Evolutionary conservation across 257 asterid genomes (phyloP), one percentile per base, ranked within the genome.

Genomic region (Ballota nigra): DNA sequence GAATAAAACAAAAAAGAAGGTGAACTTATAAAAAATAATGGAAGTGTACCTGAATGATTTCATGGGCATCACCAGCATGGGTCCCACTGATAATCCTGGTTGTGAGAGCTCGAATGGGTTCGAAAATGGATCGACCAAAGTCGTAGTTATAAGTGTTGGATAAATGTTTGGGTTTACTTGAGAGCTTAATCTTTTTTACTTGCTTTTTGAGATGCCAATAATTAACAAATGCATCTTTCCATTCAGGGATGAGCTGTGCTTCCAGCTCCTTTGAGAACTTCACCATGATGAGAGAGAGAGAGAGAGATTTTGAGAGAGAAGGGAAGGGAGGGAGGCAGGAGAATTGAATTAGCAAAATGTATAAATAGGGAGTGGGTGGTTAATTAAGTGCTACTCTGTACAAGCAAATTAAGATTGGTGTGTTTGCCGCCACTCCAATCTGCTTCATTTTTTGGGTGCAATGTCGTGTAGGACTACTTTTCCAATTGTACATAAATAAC

Each of bases 211-310:
- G 86, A 9, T 69, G 86, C 93, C 97, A 88, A 43, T 90, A 90
- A 40, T 90, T 81, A 3, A 90, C 85, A 69, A 88, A 88, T 0
- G 96, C 97, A 10, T 90, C 92, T n/a, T 86, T 90, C 97, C 97
- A 90, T 76, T 90, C 97, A 15, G 97, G 97, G 8, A 90, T 90
- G 53, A 90, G 89, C 56, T 90, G 92, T 5, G 97, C 97, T 77
- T 90, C 96, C 0, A 90, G 85, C 78, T 88, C 89, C 58, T 88
- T 90, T 1, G 97, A 90, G 75, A 90, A 90, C 82, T 90, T 90
- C 70, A 90, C 97, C 97, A 90, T 90, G 15, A 9, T 11, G 2
- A 45, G 18, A 15, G 6, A 43, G 19, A 43, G 53, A 13, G 53
- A 45, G 53, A 45, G 53, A 43, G n/a, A n/a, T n/a, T n/a, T n/a